Evolutionary conservation across 1,139 yeast species (phyloP).

Genomic region (Saccharomyces hybrid): DNA sequence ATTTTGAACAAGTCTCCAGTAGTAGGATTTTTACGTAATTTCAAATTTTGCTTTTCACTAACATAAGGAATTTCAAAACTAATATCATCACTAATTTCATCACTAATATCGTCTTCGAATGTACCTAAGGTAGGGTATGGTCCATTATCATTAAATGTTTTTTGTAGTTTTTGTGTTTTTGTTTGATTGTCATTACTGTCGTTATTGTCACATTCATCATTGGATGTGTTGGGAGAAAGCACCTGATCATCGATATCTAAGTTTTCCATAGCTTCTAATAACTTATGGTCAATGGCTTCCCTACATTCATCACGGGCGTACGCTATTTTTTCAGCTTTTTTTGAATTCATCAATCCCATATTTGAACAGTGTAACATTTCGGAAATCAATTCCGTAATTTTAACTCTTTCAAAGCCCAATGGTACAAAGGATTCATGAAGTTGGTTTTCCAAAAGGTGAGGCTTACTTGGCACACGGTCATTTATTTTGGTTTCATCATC

Average conservation of each 20-base stretch:
- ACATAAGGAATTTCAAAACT: conserved; percentile 45
- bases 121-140: conserved; percentile 3
- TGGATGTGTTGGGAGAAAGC: neutral
- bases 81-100: conserved; percentile 33
- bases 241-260: conserved; percentile 23
- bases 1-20: conserved; percentile 87
- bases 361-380: conserved; percentile 93
- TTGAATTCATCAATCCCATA: conserved; percentile 87
- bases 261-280: conserved; percentile 33
- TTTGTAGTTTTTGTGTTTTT: neutral
- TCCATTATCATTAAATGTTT: conserved; percentile 3
- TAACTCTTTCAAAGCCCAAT: conserved; percentile 88
- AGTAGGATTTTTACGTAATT: conserved; percentile 64
- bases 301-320: conserved; percentile 67
- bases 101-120: conserved; percentile 13
- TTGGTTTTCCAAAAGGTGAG: conserved; percentile 21
- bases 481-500: conserved; percentile 5
- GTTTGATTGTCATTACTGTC: neutral
- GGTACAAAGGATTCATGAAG: conserved; percentile 48
- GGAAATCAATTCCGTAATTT: conserved; percentile 89
- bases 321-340: conserved; percentile 73
- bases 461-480: neutral
- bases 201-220: neutral
- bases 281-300: conserved; percentile 31
- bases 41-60: conserved; percentile 50